Evolutionary conservation across 1,139 yeast species (phyloP).

Genomic region (Saccharomyces hybrid): DNA sequence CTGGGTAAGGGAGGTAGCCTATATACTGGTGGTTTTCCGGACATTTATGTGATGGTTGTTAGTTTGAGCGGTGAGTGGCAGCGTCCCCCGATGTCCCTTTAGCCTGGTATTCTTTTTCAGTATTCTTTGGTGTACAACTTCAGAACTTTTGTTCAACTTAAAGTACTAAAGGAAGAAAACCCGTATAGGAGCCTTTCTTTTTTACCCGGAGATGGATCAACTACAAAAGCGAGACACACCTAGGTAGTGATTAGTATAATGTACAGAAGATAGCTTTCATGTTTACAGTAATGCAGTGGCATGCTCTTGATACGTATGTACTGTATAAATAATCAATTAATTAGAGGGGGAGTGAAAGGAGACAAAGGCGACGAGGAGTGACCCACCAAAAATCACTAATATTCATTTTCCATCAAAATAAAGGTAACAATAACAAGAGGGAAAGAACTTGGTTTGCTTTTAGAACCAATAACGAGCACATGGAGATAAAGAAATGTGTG

Average conservation of each 20-base stretch:
- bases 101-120: neutral
- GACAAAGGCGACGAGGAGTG: neutral
- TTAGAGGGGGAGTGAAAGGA: neutral
- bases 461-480: neutral
- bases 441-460: neutral
- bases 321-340: neutral
- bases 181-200: neutral
- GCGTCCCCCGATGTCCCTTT: neutral
- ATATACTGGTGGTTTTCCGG: constrained; percentile 28
- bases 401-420: neutral
- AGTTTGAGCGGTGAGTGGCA: neutral
- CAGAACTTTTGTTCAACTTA: neutral
- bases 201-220: neutral
- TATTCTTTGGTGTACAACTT: neutral
- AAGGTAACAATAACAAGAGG: neutral
- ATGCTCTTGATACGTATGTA: neutral
- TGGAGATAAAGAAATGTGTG: neutral
- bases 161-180: neutral
- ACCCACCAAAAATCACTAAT: neutral
- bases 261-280: neutral
- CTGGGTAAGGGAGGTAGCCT: constrained; percentile 70
- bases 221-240: no score
- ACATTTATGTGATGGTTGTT: constrained; percentile 10
- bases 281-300: neutral
- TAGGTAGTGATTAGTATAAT: neutral